These are phyloP conservation scores for Clarireedia homoeocarpa DNA, from an alignment of 2,329 filamentous ascomycete genomes.

Conservation along the genomic window DNA sequence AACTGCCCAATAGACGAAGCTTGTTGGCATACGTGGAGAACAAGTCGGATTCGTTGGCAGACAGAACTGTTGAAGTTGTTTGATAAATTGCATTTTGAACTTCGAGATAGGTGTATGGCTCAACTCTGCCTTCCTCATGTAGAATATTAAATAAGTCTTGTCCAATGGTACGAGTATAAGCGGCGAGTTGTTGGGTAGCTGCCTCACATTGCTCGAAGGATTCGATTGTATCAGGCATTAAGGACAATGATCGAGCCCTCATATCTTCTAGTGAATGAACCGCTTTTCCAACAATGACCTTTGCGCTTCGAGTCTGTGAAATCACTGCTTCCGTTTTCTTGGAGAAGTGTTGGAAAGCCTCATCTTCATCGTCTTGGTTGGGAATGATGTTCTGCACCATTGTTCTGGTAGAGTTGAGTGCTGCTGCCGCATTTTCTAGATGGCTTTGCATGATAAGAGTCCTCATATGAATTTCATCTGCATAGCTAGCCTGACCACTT, in stretches of 20 bases:
- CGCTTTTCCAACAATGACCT: slow-evolving; percentile 75
- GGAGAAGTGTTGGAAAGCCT: slow-evolving; percentile 57
- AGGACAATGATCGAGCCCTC: slow-evolving; percentile 63
- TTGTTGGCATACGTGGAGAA: slow-evolving; percentile 62
- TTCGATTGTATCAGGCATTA: slow-evolving; percentile 58
- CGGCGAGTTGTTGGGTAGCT: slow-evolving; percentile 56
- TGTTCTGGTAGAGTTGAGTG: slow-evolving; percentile 53
- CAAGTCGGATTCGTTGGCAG: slow-evolving; percentile 55
- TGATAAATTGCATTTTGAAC: slow-evolving; percentile 55
- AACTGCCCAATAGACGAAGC: slow-evolving; percentile 54
- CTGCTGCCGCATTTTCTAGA: slow-evolving; percentile 67
- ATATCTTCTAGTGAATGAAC: slow-evolving; percentile 71
- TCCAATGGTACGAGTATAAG: slow-evolving; percentile 60
- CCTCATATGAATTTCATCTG: slow-evolving; percentile 73
- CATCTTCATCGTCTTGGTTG: slow-evolving; percentile 52
- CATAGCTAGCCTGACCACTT: slow-evolving; percentile 61
- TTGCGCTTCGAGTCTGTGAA: slow-evolving; percentile 70
- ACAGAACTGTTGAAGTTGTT: slow-evolving; percentile 44
- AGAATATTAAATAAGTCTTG: slow-evolving; percentile 55
- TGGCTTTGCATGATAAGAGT: slow-evolving; percentile 70
- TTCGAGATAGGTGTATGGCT: slow-evolving; percentile 59
- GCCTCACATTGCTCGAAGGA: slow-evolving; percentile 64
- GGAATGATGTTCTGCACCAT: slow-evolving; percentile 62
- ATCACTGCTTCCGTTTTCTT: slow-evolving; percentile 66
- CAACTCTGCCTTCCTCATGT: slow-evolving; percentile 61